Evolutionary conservation across 257 asterid genomes (phyloP), one percentile per base, ranked within the genome.

Genomic region (Nicotiana attenuata): DNA sequence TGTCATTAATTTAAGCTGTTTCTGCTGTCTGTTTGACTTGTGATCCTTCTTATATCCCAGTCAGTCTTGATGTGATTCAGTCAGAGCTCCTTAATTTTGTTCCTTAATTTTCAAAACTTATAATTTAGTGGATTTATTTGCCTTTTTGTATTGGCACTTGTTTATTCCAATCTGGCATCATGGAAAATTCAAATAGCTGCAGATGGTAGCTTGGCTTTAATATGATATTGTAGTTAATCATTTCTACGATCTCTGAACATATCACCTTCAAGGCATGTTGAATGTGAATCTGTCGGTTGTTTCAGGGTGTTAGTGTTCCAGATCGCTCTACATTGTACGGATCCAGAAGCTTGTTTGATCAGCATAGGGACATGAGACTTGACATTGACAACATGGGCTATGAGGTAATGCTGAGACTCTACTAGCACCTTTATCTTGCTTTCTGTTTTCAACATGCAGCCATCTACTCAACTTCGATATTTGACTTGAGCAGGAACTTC

Each of bases 361-460:
- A 90, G 81, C 94, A 94, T 82, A 90, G 92, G 84, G 92, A 89
- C 82, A 87, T 94, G 98, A 89, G 94, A 82, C 95, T 94, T 35
- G 98, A 92, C 86, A 85, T 91, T 11, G 98, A 94, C 84, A 86
- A 88, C 63, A 91, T 94, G 98, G 88, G 92, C 88, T 94, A 94
- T 61, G 98, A 94, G 98, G 97, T 94, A 65, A 55, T 81, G 57
- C 79, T 47, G 63, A 47, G 26, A 47, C 79, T 73, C 61, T 26
- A 65, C 77, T 31, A 64, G 73, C 15, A 61, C 14, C 76, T n/a
- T 7, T 47, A 20, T 24, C 45, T 20, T 28, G 28, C 50, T 65
- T 80, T 14, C n/a, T 50, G 67, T 77, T 50, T 20, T 61, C n/a
- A 55, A 24, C 68, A 61, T 64, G 20, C 52, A 47, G 82, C 80